A percentile compares a stretch with the other conserved stretches of the same genome.
phyloP scores from a whole-genome alignment of 2,329 filamentous ascomycete species.

The Venturia carpophila region DNA sequence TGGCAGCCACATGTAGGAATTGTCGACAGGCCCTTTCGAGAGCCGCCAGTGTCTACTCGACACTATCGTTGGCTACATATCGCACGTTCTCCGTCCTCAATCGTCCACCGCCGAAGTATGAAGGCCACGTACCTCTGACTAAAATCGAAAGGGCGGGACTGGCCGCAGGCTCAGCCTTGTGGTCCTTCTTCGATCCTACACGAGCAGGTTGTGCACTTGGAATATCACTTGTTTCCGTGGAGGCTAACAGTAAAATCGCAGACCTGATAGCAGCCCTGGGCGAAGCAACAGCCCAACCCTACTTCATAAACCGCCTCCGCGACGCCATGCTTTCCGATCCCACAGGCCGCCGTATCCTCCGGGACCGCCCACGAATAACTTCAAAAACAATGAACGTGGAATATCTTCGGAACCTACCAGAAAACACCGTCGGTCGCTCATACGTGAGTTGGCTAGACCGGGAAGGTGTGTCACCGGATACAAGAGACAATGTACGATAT shows the following conservation, averaged over 20 bases:
- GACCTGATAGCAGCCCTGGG: slow-evolving; percentile 93
- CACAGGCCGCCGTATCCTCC: slow-evolving; percentile 84
- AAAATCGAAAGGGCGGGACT: slow-evolving; percentile 66
- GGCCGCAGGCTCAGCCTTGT: slow-evolving; percentile 52
- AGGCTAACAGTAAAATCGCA: slow-evolving; percentile 28
- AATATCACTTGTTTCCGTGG: not conserved
- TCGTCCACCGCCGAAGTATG: slow-evolving; percentile 79
- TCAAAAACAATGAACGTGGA: slow-evolving; percentile 61
- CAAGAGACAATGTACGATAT: slow-evolving; percentile 72
- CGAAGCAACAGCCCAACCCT: slow-evolving; percentile 88
- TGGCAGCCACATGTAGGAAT: slow-evolving; percentile 2
- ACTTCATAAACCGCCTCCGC: slow-evolving; percentile 87
- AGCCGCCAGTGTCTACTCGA: not conserved
- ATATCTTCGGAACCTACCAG: slow-evolving; percentile 62
- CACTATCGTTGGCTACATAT: slow-evolving; percentile 21
- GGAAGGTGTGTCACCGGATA: slow-evolving; percentile 89
- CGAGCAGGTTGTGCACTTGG: slow-evolving; percentile 55
- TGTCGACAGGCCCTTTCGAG: slow-evolving; percentile 3
- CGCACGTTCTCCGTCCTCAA: slow-evolving; percentile 72
- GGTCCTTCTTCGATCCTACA: slow-evolving; percentile 63
- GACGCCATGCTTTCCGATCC: slow-evolving; percentile 79
- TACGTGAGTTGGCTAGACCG: slow-evolving; percentile 90
- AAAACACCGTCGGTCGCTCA: slow-evolving; percentile 66
- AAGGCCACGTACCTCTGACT: slow-evolving; percentile 85
- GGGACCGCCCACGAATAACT: slow-evolving; percentile 80